phyloP scores from a whole-genome alignment of 1,284 basidiomycete species.

The Melampsora americana region DNA sequence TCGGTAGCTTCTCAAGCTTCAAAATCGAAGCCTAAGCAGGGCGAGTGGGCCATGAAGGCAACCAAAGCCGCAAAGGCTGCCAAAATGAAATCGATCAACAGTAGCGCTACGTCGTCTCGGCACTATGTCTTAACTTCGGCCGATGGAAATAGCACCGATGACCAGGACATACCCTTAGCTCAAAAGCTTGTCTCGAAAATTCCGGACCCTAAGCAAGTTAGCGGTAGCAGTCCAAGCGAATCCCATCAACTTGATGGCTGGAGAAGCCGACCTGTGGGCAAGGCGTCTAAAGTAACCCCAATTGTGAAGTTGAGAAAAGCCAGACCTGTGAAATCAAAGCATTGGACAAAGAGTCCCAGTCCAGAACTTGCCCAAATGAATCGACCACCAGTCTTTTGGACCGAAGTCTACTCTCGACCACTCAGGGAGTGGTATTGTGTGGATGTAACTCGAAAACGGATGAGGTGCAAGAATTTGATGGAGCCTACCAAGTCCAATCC shows the following conservation, averaged over 20 bases:
- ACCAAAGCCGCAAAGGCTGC: constrained; percentile 21
- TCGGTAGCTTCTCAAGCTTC: constrained; percentile 22
- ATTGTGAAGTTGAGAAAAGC: constrained; percentile 37
- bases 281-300: constrained; percentile 14
- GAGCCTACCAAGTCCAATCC: constrained; percentile 64
- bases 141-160: constrained; percentile 13
- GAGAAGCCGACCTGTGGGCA: neutral
- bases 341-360: constrained; percentile 43
- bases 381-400: constrained; percentile 89
- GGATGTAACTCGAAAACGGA: constrained; percentile 72
- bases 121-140: neutral
- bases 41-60: constrained; percentile 33
- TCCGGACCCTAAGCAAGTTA: neutral
- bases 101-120: constrained; percentile 1
- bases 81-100: constrained; percentile 13
- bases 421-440: constrained; percentile 89
- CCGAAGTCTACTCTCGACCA: constrained; percentile 88
- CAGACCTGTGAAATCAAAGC: constrained; percentile 22
- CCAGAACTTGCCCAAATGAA: constrained; percentile 40
- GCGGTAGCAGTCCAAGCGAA: neutral
- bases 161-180: constrained; percentile 5
- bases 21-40: constrained; percentile 19
- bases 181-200: neutral
- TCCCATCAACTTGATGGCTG: neutral
- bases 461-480: constrained; percentile 73